phyloP scores from a whole-genome alignment of 2,329 filamentous ascomycete genomes.

The Ophiostoma sp. region DNA sequence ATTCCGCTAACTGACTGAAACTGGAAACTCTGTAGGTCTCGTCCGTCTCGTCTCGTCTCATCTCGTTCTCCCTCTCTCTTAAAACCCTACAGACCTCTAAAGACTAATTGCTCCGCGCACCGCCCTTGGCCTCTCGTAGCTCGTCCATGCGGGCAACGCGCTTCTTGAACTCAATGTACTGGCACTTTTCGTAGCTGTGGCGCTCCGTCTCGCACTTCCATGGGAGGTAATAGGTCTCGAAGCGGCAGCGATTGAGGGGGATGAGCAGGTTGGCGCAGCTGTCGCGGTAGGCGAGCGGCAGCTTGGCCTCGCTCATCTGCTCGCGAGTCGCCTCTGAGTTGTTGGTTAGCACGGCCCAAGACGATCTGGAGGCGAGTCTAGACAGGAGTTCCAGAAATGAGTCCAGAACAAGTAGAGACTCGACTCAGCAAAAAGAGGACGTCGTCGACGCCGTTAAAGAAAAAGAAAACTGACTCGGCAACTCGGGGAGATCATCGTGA shows the following conservation, averaged over 20 bases:
- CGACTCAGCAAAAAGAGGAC: background rate
- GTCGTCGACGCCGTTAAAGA: background rate
- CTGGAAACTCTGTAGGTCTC: too few species aligned
- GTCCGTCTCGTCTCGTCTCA: too few species aligned
- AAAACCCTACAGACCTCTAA: background rate
- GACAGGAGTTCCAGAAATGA: too few species aligned
- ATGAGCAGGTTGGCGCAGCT: conserved; percentile 93
- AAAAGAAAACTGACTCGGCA: conserved; percentile 7
- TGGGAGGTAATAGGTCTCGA: conserved; percentile 85
- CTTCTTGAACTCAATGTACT: conserved; percentile 98
- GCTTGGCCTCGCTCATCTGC: conserved; percentile 86
- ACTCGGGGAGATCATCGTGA: conserved; percentile 17
- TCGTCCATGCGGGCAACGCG: conserved; percentile 98
- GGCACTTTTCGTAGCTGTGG: conserved; percentile 98
- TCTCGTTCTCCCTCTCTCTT: too few species aligned
- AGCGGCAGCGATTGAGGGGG: conserved; percentile 89
- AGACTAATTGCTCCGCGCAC: conserved; percentile 73
- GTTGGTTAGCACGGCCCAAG: conserved; percentile 13
- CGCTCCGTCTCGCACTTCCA: conserved; percentile 99
- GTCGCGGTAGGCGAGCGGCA: conserved; percentile 89
- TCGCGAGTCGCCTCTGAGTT: conserved; percentile 68
- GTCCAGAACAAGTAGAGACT: too few species aligned
- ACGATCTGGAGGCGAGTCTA: background rate
- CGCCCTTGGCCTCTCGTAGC: conserved; percentile 77
- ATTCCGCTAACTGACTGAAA: too few species aligned